phyloP scores from a whole-genome alignment of 345 rosid genomes.

The Hirschfeldia incana region DNA sequence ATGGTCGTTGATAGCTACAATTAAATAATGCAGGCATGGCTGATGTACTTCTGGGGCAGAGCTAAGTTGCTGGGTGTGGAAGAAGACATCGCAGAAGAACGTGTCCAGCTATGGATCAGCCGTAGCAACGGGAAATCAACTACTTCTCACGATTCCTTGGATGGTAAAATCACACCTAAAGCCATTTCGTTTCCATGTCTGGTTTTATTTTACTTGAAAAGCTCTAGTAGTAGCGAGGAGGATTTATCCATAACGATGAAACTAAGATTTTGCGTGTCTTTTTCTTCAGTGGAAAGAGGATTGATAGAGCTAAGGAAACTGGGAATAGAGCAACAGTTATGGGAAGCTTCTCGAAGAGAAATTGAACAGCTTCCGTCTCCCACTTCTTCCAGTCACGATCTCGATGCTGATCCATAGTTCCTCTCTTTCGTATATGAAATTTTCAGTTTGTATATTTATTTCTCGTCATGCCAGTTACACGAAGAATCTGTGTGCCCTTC shows the following conservation, averaged over 20 bases:
- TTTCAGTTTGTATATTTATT: conserved; percentile 31
- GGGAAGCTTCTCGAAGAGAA: conserved; percentile 91
- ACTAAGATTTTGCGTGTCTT: not conserved
- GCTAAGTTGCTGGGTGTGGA: conserved; percentile 70
- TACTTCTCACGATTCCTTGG: conserved; percentile 74
- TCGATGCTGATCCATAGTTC: conserved; percentile 36
- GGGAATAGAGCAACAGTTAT: conserved; percentile 83
- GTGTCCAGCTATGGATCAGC: conserved; percentile 73
- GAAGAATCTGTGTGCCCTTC: not conserved
- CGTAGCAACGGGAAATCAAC: conserved; percentile 52
- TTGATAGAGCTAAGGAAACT: conserved; percentile 75
- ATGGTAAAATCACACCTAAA: conserved; percentile 49
- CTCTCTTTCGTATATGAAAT: conserved; percentile 10
- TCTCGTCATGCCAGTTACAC: conserved; percentile 23
- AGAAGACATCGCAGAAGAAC: conserved; percentile 82
- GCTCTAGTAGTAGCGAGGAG: not conserved
- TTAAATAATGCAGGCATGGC: conserved; percentile 65
- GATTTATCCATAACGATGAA: not conserved
- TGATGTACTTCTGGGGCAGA: conserved; percentile 87
- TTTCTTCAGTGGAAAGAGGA: conserved; percentile 76
- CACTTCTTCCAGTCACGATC: conserved; percentile 33
- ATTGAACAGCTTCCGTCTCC: conserved; percentile 48
- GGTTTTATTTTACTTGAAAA: not conserved
- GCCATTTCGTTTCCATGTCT: not conserved
- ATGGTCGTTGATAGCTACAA: not conserved